A percentile compares a stretch with the other conserved stretches of the same genome.
phyloP scores from a whole-genome alignment of 345 rosid species.

The Pelargonium nanum region DNA sequence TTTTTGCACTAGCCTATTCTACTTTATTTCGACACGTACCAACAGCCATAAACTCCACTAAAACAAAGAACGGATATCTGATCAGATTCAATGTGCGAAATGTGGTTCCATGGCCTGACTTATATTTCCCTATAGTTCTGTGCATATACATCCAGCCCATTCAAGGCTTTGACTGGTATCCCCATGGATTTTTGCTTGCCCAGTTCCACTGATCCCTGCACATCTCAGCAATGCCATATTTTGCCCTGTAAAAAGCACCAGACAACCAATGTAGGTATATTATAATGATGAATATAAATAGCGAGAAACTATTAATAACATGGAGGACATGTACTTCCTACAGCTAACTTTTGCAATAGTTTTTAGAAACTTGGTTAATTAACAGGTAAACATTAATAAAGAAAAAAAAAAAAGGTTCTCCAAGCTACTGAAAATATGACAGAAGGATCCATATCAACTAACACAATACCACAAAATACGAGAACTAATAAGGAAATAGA shows the following conservation, averaged over 20 bases:
- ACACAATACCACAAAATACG: background rate
- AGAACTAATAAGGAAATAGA: slow-evolving; percentile 1
- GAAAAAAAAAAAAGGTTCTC: background rate
- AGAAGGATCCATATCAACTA: too few relatives aligned
- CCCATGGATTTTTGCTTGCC: slow-evolving; percentile 81
- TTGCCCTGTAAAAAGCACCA: slow-evolving; percentile 42
- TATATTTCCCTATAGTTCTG: background rate
- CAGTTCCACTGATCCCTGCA: slow-evolving; percentile 97
- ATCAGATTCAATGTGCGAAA: background rate
- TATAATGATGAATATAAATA: background rate
- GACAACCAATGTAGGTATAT: background rate
- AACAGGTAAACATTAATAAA: background rate
- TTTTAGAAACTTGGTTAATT: background rate
- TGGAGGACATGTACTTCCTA: background rate
- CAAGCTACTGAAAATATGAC: background rate
- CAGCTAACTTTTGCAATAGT: background rate
- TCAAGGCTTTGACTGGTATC: slow-evolving; percentile 55
- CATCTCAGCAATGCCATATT: slow-evolving; percentile 82
- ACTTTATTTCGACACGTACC: background rate
- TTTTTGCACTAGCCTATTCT: background rate
- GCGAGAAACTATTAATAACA: background rate
- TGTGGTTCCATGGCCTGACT: background rate
- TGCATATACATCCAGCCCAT: slow-evolving; percentile 3
- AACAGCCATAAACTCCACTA: background rate
- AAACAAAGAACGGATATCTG: background rate